Conservation (phyloP, 2,329 filamentous ascomycete species). For the Aspergillus hortae region DNA sequence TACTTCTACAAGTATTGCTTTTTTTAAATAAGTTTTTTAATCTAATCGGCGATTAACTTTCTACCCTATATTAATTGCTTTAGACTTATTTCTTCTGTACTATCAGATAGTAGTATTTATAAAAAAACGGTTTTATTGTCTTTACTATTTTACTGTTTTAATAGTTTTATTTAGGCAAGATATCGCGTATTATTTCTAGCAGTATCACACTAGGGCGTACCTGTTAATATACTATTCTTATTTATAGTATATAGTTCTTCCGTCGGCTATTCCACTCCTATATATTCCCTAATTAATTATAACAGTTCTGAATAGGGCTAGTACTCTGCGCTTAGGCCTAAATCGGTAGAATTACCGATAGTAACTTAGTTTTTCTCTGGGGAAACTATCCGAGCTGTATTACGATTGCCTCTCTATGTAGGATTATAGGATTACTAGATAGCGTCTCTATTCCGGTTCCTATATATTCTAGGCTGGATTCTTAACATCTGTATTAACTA, state of each 20-base stretch:
- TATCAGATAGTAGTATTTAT: not conserved
- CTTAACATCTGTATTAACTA: not conserved
- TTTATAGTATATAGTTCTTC: not conserved
- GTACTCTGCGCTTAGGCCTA: not conserved
- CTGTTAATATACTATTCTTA: not conserved
- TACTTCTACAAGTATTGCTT: not conserved
- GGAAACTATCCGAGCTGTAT: not conserved
- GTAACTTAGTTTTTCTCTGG: not conserved
- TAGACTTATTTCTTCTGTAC: not conserved
- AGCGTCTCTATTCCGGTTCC: constrained; percentile 2
- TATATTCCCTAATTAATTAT: not conserved
- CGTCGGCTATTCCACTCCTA: not conserved
- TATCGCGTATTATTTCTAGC: not conserved
- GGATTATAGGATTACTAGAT: constrained; percentile 1
- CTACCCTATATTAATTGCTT: not conserved
- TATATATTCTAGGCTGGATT: not conserved
- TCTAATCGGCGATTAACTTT: not conserved
- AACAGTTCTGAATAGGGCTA: not conserved
- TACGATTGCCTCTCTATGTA: constrained; percentile 2
- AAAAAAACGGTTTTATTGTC: not conserved
- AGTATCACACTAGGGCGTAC: not conserved
- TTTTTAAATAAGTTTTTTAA: not conserved
- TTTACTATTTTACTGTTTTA: not conserved
- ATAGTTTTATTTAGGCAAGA: not conserved
- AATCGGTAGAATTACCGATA: not conserved